phyloP scores from a whole-genome alignment of 495 filamentous ascomycete species.

The Penicillium manginii region DNA sequence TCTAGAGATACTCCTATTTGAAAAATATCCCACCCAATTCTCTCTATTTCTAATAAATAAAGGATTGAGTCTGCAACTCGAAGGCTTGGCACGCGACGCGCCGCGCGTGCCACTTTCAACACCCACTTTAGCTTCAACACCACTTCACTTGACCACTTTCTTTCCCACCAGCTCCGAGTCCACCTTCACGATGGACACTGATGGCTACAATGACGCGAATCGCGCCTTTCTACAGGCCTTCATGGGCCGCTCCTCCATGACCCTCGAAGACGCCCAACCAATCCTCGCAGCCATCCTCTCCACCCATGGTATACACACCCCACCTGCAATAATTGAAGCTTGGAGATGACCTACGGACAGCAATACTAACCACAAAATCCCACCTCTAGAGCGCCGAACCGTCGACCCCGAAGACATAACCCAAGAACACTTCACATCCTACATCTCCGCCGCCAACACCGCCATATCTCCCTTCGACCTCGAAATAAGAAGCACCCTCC shows the following conservation, averaged over 20 bases:
- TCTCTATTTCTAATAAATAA: no score
- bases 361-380: background rate
- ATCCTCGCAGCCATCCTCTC: slow-evolving; percentile 77
- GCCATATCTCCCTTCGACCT: slow-evolving; percentile 80
- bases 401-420: slow-evolving; percentile 63
- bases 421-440: slow-evolving; percentile 66
- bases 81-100: background rate
- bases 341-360: background rate
- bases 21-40: no score
- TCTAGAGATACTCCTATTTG: no score
- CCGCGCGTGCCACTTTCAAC: background rate
- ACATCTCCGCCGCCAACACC: slow-evolving; percentile 68
- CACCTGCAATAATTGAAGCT: background rate
- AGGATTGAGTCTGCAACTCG: background rate
- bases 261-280: slow-evolving; percentile 69
- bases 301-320: slow-evolving; percentile 44
- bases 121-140: background rate
- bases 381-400: slow-evolving; percentile 39
- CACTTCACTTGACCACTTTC: background rate
- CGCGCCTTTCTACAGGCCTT: slow-evolving; percentile 95
- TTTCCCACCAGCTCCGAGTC: background rate
- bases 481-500: slow-evolving; percentile 74
- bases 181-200: slow-evolving; percentile 12
- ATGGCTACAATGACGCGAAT: slow-evolving; percentile 66
- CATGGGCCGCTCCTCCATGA: slow-evolving; percentile 75